Evolutionary conservation across 2,329 filamentous ascomycete genomes (phyloP), one percentile per base, ranked within the genome.

Genomic region (Penicillium corylophilum): DNA sequence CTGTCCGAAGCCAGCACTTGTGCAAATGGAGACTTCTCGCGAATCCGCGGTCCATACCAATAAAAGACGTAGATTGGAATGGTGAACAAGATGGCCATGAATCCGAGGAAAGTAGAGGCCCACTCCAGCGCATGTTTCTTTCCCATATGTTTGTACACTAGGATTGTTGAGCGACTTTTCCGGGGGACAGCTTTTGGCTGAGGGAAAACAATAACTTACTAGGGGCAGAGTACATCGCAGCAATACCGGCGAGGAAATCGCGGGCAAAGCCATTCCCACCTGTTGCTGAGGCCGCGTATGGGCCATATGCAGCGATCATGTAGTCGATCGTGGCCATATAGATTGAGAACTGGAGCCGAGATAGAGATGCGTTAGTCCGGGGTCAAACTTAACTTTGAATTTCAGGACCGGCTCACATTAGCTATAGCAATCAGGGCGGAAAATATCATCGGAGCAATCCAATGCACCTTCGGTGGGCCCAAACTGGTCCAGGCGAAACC

Each of bases 301-400:
- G 79, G 0, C 83, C 84, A 61, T 87, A 88, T 0, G 82, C 78
- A 22, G 81, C 83, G 43, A 87, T 82, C 79, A 86, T 85, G 68
- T 86, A 87, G 64, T 87, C 84, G 60, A 87, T 84, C 1, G 82
- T 84, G 6, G 82, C 79, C 77, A 84, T 83, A 63, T 86, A 85
- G 31, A 84, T 83, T 15, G 66, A 61, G 47, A 65, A 72, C 70
- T 72, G 48, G 20, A 28, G 36, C 16, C 23, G 16, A 15, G 18
- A 13, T 9, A n/a, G n/a, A n/a, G n/a, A n/a, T 28, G 39, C 6
- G 10, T 23, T 16, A 41, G 39, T 4, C 9, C 4, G 22, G 24
- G 16, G 23, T 44, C 16, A 35, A n/a, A 0, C 1, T 24, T 4
- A 3, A 5, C 3, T 15, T 15, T 24, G 9, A 4, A 2, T 1